Conservation (phyloP, 129 eudicot species). For the Silybum marianum region DNA sequence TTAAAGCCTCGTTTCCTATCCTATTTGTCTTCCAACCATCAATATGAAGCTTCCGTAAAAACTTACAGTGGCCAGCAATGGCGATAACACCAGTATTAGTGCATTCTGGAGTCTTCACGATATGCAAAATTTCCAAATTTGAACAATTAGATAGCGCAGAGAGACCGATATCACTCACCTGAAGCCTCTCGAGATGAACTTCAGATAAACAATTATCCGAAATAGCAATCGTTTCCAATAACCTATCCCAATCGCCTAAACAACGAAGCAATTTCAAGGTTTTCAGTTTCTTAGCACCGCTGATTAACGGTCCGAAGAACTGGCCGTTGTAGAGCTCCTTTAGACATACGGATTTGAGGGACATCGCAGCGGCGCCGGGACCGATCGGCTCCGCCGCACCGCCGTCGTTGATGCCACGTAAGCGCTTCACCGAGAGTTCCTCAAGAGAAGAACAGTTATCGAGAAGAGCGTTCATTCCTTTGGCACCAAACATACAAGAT, state of each 20-base stretch:
- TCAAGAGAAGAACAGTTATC: constrained; percentile 53
- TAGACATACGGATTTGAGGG: constrained; percentile 46
- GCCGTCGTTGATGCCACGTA: constrained; percentile 50
- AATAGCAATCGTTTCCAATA: constrained; percentile 38
- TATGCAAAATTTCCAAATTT: constrained; percentile 38
- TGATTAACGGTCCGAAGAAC: constrained; percentile 52
- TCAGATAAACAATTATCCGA: constrained; percentile 28
- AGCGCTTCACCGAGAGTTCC: constrained; percentile 69
- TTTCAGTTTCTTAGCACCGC: constrained; percentile 54
- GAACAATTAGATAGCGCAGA: constrained; percentile 37
- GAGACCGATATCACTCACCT: constrained; percentile 36
- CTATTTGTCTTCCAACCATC: constrained; percentile 49
- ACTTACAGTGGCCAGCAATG: constrained; percentile 32
- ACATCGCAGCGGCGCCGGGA: constrained; percentile 41
- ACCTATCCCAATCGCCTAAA: constrained; percentile 63
- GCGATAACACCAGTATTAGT: constrained; percentile 33
- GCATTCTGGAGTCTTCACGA: constrained; percentile 43
- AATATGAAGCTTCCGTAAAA: constrained; percentile 43
- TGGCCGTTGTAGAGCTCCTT: constrained; percentile 68
- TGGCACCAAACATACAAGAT: constrained; percentile 69
- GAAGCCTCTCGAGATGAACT: constrained; percentile 43
- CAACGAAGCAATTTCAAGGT: constrained; percentile 57
- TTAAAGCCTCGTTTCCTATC: constrained; percentile 42
- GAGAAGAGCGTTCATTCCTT: constrained; percentile 69
- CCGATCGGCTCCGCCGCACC: constrained; percentile 47